Evolutionary conservation across 73 alveolate species (phyloP), one percentile per base, ranked within the genome.

Genomic region (Paramecium pentaurelia): DNA sequence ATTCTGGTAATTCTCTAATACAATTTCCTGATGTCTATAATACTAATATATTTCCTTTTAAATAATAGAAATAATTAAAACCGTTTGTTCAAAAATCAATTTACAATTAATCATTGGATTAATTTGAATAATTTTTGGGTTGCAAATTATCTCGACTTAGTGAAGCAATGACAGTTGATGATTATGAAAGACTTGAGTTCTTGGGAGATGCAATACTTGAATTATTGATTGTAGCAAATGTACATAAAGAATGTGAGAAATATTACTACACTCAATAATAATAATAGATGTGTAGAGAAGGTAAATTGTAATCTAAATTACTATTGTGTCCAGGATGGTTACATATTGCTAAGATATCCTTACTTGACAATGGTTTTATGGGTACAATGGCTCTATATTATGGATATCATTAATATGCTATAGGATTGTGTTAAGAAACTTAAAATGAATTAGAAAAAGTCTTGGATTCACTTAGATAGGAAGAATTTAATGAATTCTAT

Each of bases 321-420:
- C 20, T 75, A 2, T 25, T 75, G 3, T 80, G 91, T 49, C 91
- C 91, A 80, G 91, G 91, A 1, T 45, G 45, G 91, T 27, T 80
- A 8, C 91, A 80, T 80, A 80, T 37, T 25, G 71, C 77, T 9
- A 80, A 80, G 58, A 80, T 80, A 1, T 18, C 36, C 18, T 58
- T 80, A 14, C 34, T 80, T 10, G 91, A 80, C 8, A 80, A 42
- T 27, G 91, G 91, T 3, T 80, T 80, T 25, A 80, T 80, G 91
- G 91, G 91, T 2, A 80, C 75, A 3, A 80, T 80, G 91, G 91
- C 91, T 45, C 30, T 80, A 47, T 80, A 80, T 80, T 27, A 80
- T 80, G 75, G 75, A 25, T 80, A 45, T 47, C 91, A 80, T 80
- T 6, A 80, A 40, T 80, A 44, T 80, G 45, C 45, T 10, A 30